Base-by-base conservation (phyloP, 2,329 filamentous ascomycete genomes). In the Cryphonectria radicalis region DNA sequence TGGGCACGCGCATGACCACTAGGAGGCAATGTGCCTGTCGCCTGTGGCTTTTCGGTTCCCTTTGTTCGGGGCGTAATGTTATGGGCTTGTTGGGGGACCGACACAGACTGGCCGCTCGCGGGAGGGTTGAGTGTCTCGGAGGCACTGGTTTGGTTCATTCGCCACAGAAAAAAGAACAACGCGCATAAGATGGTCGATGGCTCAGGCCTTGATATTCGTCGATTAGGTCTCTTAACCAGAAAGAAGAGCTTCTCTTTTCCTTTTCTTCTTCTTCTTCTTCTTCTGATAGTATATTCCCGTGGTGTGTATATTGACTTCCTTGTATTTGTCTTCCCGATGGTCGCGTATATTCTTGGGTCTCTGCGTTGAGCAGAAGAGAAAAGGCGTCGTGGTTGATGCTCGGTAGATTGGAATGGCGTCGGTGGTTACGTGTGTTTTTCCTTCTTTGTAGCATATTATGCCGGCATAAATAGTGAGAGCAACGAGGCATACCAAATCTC, bases 1-100 rank as follows among this genome's bases (percentile, higher is more conserved):
- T 28, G 66, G 80, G 76, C 73, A 83, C 81, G 74, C 81, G 81
- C 74, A 81, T 50, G 75, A 77, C 66, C 73, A 72, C 42, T 68
- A 74, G 68, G 68, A 63, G 25, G 28, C 13, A 28, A 28, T 57
- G 28, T 40, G 4, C 25, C 7, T n/a, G 37, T 50, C 28, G 40
- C 19, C 46, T 22, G 37, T 22, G 25, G 67, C 63, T 50, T 72
- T 72, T 40, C 69, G 69, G 22, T 71, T 71, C 64, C 55, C 69
- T 63, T 66, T 69, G n/a, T 68, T 73, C 43, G 57, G 60, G 11
- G 53, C 55, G 28, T 70, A 59, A 70, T 57, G 7, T 17, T 46
- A 14, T 63, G 60, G 40, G 42, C 32, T 55, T 37, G 13, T 40
- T 10, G 40, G 25, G 3, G 6, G 42, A 22, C 10, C 19, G 63